Evolutionary conservation across 768 basidiomycete species (phyloP).

Genomic region (Hysterangium stoloniferum): DNA sequence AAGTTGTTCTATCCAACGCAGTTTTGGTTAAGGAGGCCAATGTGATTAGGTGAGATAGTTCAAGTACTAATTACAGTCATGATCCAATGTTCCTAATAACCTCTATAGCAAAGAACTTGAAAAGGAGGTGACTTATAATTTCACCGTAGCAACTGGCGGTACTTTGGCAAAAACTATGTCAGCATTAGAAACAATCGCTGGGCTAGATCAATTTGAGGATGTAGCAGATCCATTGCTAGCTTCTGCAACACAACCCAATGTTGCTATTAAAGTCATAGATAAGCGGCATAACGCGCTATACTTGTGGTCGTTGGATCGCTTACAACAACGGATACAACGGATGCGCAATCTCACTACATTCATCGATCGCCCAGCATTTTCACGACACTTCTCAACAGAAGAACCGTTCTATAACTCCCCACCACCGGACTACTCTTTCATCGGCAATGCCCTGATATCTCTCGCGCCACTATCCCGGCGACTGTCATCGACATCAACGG

Average conservation of each 20-base stretch:
- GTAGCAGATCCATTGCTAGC: slow-evolving; percentile 77
- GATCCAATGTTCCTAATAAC: slow-evolving; percentile 8
- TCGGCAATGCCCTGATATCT: slow-evolving; percentile 80
- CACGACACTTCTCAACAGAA: slow-evolving; percentile 88
- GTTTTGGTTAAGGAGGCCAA: slow-evolving; percentile 91
- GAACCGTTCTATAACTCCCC: slow-evolving; percentile 90
- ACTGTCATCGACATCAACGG: slow-evolving; percentile 62
- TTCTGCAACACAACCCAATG: slow-evolving; percentile 69
- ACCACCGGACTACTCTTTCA: slow-evolving; percentile 84
- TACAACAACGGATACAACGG: slow-evolving; percentile 81
- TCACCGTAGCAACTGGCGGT: slow-evolving; percentile 80
- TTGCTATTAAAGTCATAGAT: slow-evolving; percentile 89
- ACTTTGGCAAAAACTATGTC: slow-evolving; percentile 73
- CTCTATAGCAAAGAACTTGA: slow-evolving; percentile 67
- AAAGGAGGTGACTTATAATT: slow-evolving; percentile 88
- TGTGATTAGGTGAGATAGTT: slow-evolving; percentile 61
- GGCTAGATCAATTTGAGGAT: slow-evolving; percentile 87
- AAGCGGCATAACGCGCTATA: slow-evolving; percentile 81
- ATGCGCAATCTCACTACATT: slow-evolving; percentile 92
- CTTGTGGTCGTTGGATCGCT: slow-evolving; percentile 83
- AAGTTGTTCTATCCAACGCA: slow-evolving; percentile 76
- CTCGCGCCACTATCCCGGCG: slow-evolving; percentile 74
- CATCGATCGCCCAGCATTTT: slow-evolving; percentile 87
- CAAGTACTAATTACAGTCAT: slow-evolving; percentile 5
- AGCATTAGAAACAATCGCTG: slow-evolving; percentile 77